Evolutionary conservation across 1,139 yeast species (phyloP).

Genomic region (Suhomyces guaymorum): DNA sequence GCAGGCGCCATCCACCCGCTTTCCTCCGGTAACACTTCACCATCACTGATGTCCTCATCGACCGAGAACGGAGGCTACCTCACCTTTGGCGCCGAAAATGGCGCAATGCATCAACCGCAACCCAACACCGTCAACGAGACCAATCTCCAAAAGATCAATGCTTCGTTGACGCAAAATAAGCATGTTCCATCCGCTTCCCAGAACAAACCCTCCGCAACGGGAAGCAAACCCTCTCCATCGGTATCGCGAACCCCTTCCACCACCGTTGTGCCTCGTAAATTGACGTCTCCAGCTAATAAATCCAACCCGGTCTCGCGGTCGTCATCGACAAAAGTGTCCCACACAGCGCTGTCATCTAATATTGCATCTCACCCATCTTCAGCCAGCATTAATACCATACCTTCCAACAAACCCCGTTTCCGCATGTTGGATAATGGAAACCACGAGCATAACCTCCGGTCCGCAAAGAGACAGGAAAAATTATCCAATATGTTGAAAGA

Average conservation of each 20-base stretch:
- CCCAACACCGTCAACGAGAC: conserved; percentile 10
- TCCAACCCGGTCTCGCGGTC: conserved; percentile 17
- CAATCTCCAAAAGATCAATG: conserved; percentile 14
- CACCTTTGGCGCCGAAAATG: conserved; percentile 8
- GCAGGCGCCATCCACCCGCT: conserved; percentile 9
- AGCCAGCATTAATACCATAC: conserved; percentile 11
- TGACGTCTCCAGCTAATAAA: conserved; percentile 10
- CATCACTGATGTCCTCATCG: conserved; percentile 13
- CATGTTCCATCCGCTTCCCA: too few species aligned
- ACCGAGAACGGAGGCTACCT: conserved; percentile 9
- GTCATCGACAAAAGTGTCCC: conserved; percentile 13
- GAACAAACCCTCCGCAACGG: conserved; percentile 1
- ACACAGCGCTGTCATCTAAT: neutral
- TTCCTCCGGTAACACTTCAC: conserved; percentile 13
- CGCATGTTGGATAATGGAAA: conserved; percentile 59
- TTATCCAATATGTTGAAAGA: conserved; percentile 84
- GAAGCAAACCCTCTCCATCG: conserved; percentile 13
- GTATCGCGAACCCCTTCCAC: conserved; percentile 22
- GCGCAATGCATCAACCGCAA: conserved; percentile 9
- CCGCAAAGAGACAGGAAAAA: conserved; percentile 85
- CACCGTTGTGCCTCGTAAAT: conserved; percentile 7
- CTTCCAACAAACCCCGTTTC: conserved; percentile 45
- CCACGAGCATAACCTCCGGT: conserved; percentile 78
- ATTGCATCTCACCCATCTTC: conserved; percentile 11
- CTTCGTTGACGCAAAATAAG: too few species aligned